Conservation (phyloP, 2,329 filamentous ascomycete species). For the Hymenoscyphus fructigenus region DNA sequence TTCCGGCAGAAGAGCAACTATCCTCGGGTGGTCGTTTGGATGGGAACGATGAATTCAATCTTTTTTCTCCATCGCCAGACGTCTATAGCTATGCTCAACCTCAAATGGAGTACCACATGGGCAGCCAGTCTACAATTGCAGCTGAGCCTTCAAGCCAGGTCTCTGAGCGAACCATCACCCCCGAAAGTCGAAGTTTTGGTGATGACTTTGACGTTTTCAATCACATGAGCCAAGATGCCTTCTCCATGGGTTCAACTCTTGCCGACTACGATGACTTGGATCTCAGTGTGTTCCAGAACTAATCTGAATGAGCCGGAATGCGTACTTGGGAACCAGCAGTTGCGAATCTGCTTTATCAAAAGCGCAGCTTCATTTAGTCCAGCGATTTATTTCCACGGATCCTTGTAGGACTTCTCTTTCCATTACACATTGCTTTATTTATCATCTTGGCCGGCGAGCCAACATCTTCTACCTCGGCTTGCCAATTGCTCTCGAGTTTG, state of each 20-base stretch:
- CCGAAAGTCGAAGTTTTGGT: background rate
- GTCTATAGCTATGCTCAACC: no score
- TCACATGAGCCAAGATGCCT: no score
- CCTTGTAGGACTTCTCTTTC: background rate
- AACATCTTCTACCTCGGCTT: background rate
- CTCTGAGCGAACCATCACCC: background rate
- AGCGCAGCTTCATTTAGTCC: background rate
- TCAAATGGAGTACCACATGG: background rate
- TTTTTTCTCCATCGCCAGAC: no score
- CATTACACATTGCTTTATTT: background rate
- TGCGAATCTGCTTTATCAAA: background rate
- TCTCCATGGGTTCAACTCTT: no score
- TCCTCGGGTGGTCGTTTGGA: no score
- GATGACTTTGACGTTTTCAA: background rate
- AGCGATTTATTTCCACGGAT: background rate
- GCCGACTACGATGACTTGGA: background rate
- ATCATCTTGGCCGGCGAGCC: slow-evolving; percentile 1
- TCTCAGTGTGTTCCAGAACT: background rate
- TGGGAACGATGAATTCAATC: no score
- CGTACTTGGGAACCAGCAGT: background rate
- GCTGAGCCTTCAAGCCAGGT: background rate
- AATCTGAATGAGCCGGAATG: background rate
- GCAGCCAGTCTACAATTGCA: background rate
- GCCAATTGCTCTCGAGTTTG: slow-evolving; percentile 8
- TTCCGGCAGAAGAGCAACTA: no score